Evolutionary conservation across 768 basidiomycete genomes (phyloP).

Genomic region (Gelatoporia subvermispora): DNA sequence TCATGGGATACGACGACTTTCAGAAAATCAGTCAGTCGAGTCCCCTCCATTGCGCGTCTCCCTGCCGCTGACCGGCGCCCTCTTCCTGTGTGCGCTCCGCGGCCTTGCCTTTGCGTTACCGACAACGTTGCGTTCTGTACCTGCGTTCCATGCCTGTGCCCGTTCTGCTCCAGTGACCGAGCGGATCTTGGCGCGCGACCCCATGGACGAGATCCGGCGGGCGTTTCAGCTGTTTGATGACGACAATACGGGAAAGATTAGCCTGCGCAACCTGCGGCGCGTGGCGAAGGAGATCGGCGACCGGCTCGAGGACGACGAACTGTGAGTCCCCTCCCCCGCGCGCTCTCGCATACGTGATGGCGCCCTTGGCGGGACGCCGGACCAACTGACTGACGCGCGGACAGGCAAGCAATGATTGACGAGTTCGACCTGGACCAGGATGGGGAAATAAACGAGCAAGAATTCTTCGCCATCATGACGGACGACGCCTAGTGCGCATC

Average conservation of each 20-base stretch:
- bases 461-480: conserved; percentile 96
- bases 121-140: not conserved
- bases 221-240: conserved; percentile 98
- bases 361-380: not conserved
- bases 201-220: conserved; percentile 91
- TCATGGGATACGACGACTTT: conserved; percentile 94
- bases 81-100: no score
- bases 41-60: no score
- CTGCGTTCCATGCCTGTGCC: not conserved
- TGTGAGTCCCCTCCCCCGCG: conserved; percentile 44
- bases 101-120: not conserved
- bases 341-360: conserved; percentile 4
- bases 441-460: conserved; percentile 93
- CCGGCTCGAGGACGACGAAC: conserved; percentile 89
- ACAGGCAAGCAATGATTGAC: conserved; percentile 99
- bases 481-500: conserved; percentile 68
- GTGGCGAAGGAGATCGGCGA: conserved; percentile 98
- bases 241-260: conserved; percentile 92
- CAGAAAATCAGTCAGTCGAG: conserved; percentile 69
- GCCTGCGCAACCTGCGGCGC: conserved; percentile 80
- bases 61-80: not conserved
- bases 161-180: conserved; percentile 72
- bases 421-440: conserved; percentile 99
- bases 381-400: not conserved
- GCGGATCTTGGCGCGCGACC: conserved; percentile 88